phyloP scores from a whole-genome alignment of 169 alveolate genomes.

The Eimeria zaria region DNA sequence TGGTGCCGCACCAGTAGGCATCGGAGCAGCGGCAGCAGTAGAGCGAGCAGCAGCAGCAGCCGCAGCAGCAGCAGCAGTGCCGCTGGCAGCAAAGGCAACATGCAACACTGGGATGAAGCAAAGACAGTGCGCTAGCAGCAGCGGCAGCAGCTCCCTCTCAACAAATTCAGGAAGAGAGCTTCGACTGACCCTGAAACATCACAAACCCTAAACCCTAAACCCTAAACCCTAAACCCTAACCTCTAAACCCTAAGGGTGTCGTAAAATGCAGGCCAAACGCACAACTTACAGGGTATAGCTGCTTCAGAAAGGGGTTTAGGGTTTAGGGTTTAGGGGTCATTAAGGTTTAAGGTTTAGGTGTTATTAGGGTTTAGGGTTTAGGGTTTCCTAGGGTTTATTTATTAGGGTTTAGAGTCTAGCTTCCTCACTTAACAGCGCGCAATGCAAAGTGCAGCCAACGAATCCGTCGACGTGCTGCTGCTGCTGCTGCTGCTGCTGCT shows the following conservation, averaged over 20 bases:
- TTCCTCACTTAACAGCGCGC: constrained; percentile 63
- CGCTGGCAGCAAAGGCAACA: constrained; percentile 32
- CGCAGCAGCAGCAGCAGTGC: constrained; percentile 23
- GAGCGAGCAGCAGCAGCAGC: neutral
- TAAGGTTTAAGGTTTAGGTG: too few relatives aligned
- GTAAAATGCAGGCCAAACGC: too few relatives aligned
- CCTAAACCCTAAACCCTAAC: constrained; percentile 54
- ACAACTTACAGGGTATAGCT: neutral
- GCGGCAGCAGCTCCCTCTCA: constrained; percentile 68
- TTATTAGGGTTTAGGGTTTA: neutral
- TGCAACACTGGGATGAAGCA: constrained; percentile 60
- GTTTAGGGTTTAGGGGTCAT: neutral
- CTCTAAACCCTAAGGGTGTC: constrained; percentile 18
- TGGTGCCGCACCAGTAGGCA: constrained; percentile 2
- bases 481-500: constrained; percentile 62
- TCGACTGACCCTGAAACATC: constrained; percentile 30
- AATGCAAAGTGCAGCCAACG: constrained; percentile 64
- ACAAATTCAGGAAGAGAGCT: constrained; percentile 30
- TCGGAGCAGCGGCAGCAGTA: constrained; percentile 5
- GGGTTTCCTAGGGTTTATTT: constrained; percentile 25
- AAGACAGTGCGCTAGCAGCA: constrained; percentile 36
- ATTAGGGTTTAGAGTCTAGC: constrained; percentile 3
- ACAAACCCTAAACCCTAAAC: constrained; percentile 47
- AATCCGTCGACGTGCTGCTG: neutral
- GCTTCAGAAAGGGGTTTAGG: neutral